These are phyloP conservation scores for Polyplosphaeria fusca DNA, from an alignment of 495 filamentous ascomycete genomes.

Conservation along the genomic window DNA sequence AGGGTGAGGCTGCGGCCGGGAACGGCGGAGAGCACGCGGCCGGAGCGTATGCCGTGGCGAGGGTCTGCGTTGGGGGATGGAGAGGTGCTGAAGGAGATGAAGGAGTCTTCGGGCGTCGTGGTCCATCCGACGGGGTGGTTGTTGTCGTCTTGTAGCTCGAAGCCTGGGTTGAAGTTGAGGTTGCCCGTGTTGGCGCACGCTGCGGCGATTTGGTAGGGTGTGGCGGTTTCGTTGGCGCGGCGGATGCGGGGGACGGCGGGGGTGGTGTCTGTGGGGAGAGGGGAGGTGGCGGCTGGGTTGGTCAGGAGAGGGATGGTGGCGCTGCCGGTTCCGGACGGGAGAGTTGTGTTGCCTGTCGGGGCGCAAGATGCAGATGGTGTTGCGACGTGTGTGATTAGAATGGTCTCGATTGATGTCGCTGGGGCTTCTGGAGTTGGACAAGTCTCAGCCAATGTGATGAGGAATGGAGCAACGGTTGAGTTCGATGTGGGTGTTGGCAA, in stretches of 20 bases:
- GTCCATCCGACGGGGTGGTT: slow-evolving; percentile 23
- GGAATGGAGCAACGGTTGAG: background rate
- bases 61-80: background rate
- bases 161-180: slow-evolving; percentile 25
- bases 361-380: background rate
- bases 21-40: slow-evolving; percentile 7
- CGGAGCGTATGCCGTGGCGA: slow-evolving; percentile 3
- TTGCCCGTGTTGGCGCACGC: slow-evolving; percentile 19
- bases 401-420: background rate
- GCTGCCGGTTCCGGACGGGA: background rate
- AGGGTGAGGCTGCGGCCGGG: slow-evolving; percentile 1
- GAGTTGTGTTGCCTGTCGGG: background rate
- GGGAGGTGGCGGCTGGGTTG: background rate
- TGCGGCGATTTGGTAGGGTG: slow-evolving; percentile 13
- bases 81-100: slow-evolving; percentile 17
- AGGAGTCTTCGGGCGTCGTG: background rate
- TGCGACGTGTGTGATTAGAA: background rate
- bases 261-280: background rate
- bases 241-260: slow-evolving; percentile 2
- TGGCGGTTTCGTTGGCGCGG: slow-evolving; percentile 18
- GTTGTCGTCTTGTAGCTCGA: slow-evolving; percentile 18
- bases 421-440: slow-evolving; percentile 4
- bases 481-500: background rate
- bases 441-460: background rate
- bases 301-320: background rate